These are phyloP conservation scores for Zychaea mexicana DNA, from an alignment of 371 early-diverging fungal species.

Conservation along the genomic window DNA sequence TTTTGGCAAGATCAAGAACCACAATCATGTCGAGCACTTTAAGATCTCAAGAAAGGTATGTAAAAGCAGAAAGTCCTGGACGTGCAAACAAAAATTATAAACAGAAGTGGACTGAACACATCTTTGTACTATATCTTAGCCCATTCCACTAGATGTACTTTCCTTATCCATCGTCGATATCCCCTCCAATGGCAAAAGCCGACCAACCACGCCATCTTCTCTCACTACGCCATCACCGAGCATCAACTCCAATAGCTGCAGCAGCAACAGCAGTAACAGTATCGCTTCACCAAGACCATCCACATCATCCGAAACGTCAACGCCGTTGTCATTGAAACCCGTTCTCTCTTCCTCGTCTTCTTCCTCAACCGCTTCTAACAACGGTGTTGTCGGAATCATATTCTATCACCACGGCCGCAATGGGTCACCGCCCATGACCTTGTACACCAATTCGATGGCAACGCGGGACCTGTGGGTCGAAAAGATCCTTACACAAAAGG, in stretches of 20 bases:
- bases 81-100: background rate
- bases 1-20: constrained; percentile 64
- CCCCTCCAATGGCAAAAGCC: background rate
- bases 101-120: background rate
- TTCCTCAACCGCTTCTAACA: constrained; percentile 5
- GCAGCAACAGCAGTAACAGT: background rate
- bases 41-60: constrained; percentile 32
- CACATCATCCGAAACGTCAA: background rate
- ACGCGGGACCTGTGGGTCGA: constrained; percentile 83
- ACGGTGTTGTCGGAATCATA: constrained; percentile 57
- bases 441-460: constrained; percentile 70
- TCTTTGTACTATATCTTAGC: constrained; percentile 61
- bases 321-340: constrained; percentile 29
- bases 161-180: constrained; percentile 17
- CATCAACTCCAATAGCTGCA: background rate
- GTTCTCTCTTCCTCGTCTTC: background rate
- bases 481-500: constrained; percentile 69
- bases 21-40: constrained; percentile 31
- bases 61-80: constrained; percentile 3
- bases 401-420: constrained; percentile 78
- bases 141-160: constrained; percentile 19
- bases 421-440: constrained; percentile 59
- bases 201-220: background rate
- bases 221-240: background rate
- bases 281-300: constrained; percentile 16